Percentiles rank a stretch among this genome's conserved stretches.
These are phyloP conservation scores for Hyphopichia buzzinii DNA, from an alignment of 1,139 yeast genomes.

Conservation along the genomic window DNA sequence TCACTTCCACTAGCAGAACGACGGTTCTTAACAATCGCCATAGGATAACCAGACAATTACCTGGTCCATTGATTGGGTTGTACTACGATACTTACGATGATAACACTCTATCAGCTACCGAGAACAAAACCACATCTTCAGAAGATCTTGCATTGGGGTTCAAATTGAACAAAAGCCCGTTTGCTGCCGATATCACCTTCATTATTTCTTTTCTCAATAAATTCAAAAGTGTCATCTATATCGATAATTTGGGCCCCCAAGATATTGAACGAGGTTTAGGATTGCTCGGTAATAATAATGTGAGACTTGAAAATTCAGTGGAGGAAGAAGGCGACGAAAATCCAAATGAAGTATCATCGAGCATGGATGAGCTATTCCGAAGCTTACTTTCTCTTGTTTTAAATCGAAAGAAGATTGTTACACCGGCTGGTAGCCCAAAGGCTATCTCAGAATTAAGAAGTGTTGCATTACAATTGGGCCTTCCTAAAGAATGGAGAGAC, in stretches of 20 bases:
- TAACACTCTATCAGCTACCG: conserved; percentile 21
- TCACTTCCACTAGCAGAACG: conserved; percentile 25
- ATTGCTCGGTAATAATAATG: conserved; percentile 18
- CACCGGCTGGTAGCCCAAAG: conserved; percentile 21
- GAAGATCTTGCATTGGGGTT: conserved; percentile 34
- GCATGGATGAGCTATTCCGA: conserved; percentile 36
- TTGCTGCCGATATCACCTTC: conserved; percentile 45
- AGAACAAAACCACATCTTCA: conserved; percentile 16
- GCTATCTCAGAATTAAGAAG: conserved; percentile 45
- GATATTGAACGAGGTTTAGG: conserved; percentile 52
- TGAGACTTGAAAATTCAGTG: no score
- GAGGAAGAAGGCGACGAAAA: conserved; percentile 12
- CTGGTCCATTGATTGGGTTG: conserved; percentile 41
- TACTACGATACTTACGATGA: conserved; percentile 42
- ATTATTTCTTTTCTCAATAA: conserved; percentile 44
- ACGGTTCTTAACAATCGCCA: conserved; percentile 29
- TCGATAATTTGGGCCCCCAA: conserved; percentile 41
- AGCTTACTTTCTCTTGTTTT: conserved; percentile 36
- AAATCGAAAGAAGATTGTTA: conserved; percentile 39
- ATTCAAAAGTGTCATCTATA: conserved; percentile 30
- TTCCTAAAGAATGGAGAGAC: conserved; percentile 49
- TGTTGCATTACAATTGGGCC: conserved; percentile 31
- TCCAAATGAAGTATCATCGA: conserved; percentile 21
- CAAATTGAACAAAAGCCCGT: conserved; percentile 29
- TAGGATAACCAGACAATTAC: conserved; percentile 34